Evolutionary conservation across 1,284 basidiomycete genomes (phyloP).

Genomic region (Marasmius sp.): DNA sequence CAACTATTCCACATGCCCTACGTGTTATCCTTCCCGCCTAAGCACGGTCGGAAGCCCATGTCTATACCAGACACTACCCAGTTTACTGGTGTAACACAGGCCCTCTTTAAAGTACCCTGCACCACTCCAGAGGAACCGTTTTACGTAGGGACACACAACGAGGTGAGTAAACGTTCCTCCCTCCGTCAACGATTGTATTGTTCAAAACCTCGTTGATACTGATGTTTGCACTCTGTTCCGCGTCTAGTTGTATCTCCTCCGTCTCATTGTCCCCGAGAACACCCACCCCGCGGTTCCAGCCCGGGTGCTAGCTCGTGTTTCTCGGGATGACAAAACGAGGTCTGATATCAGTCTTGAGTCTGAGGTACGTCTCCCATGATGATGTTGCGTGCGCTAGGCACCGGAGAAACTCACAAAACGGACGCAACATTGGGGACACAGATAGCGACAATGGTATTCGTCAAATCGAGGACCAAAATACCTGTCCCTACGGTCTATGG

Average conservation of each 20-base stretch:
- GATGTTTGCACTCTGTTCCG: not conserved
- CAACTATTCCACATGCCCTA: slow-evolving; percentile 16
- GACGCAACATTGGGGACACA: slow-evolving; percentile 1
- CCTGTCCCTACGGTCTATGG: slow-evolving; percentile 23
- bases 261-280: slow-evolving; percentile 15
- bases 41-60: slow-evolving; percentile 18
- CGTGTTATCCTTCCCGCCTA: slow-evolving; percentile 15
- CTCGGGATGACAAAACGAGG: slow-evolving; percentile 19
- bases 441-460: slow-evolving; percentile 24
- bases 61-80: slow-evolving; percentile 24
- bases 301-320: slow-evolving; percentile 22
- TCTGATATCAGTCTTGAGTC: slow-evolving; percentile 24
- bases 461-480: slow-evolving; percentile 16
- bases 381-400: not conserved
- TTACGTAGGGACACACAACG: slow-evolving; percentile 17
- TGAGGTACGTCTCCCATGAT: slow-evolving; percentile 14
- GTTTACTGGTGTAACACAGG: slow-evolving; percentile 18
- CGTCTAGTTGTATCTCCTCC: slow-evolving; percentile 19
- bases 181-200: not conserved
- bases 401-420: not conserved
- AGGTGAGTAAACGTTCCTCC: slow-evolving; percentile 12
- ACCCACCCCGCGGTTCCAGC: slow-evolving; percentile 11
- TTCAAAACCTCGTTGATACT: not conserved
- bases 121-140: slow-evolving; percentile 19
- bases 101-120: slow-evolving; percentile 22